These are phyloP conservation scores for Aureobasidium mangrovei DNA, from an alignment of 2,329 filamentous ascomycete genomes.

Conservation along the genomic window DNA sequence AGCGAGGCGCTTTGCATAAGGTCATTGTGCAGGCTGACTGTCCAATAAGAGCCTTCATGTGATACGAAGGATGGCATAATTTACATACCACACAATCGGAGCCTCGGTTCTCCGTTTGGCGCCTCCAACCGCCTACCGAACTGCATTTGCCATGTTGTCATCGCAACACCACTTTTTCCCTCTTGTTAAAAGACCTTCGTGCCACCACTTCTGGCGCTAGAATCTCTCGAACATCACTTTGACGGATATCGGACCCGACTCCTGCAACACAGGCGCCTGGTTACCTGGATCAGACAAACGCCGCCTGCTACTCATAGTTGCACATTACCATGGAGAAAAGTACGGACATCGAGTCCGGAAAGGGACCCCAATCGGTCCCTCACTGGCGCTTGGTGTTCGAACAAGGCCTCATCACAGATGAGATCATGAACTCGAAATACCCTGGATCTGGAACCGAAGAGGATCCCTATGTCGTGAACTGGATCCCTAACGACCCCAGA, in stretches of 20 bases:
- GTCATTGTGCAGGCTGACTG: background rate
- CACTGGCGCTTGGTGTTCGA: conserved; percentile 27
- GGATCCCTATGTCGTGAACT: conserved; percentile 59
- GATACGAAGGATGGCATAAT: background rate
- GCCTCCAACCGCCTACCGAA: background rate
- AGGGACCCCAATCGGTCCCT: conserved; percentile 18
- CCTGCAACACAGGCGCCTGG: background rate
- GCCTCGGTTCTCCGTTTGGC: conserved; percentile 1
- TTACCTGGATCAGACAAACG: background rate
- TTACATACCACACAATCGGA: background rate
- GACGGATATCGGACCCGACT: background rate
- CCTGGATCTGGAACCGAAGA: conserved; percentile 49
- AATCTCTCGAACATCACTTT: background rate
- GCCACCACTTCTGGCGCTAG: background rate
- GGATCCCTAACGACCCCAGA: conserved; percentile 55
- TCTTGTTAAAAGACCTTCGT: background rate
- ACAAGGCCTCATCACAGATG: conserved; percentile 27
- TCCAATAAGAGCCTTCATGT: background rate
- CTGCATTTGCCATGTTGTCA: conserved; percentile 11
- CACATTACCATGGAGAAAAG: conserved; percentile 9
- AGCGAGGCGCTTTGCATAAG: conserved; percentile 1
- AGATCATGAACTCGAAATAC: conserved; percentile 27
- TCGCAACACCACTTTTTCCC: conserved; percentile 1
- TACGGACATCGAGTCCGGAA: conserved; percentile 24
- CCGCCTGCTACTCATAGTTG: background rate